Percentiles rank a stretch among this genome's conserved stretches.
Evolutionary conservation across 768 basidiomycete species (phyloP).

Genomic region (Phylloporus scabripes): DNA sequence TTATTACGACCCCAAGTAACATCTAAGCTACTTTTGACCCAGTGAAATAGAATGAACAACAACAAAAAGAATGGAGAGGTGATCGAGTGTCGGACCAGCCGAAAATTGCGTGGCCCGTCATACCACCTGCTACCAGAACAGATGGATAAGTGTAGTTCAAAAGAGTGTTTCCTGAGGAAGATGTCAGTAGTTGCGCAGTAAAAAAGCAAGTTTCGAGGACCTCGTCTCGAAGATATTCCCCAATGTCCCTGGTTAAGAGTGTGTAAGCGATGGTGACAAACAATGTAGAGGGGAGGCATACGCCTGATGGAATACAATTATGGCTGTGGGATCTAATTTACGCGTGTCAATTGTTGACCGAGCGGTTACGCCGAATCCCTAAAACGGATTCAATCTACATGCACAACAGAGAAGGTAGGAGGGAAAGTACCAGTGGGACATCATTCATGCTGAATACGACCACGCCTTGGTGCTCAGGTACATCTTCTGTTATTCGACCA

Average conservation of each 20-base stretch:
- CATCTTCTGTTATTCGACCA: slow-evolving; percentile 98
- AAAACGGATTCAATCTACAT: slow-evolving; percentile 8
- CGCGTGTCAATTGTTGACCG: slow-evolving; percentile 93
- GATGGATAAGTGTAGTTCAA: slow-evolving; percentile 29
- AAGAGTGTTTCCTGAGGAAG: slow-evolving; percentile 68
- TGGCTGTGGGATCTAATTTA: slow-evolving; percentile 95
- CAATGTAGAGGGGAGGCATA: slow-evolving; percentile 26
- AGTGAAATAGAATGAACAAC: slow-evolving; percentile 2
- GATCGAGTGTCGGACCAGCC: background rate
- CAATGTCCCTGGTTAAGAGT: slow-evolving; percentile 68
- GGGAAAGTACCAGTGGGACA: slow-evolving; percentile 67
- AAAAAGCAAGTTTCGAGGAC: slow-evolving; percentile 35
- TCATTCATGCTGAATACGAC: slow-evolving; percentile 96
- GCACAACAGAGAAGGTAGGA: background rate
- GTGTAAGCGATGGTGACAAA: slow-evolving; percentile 5
- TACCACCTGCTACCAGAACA: background rate
- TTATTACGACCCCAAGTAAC: slow-evolving; percentile 1
- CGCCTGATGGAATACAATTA: slow-evolving; percentile 99
- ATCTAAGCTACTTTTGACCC: slow-evolving; percentile 30
- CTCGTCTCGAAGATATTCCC: slow-evolving; percentile 97
- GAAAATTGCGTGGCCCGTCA: too few species aligned
- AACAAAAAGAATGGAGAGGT: background rate
- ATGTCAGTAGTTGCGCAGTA: slow-evolving; percentile 11
- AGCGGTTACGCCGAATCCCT: slow-evolving; percentile 98
- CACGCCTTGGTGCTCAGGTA: slow-evolving; percentile 97